These are phyloP conservation scores for Suhomyces taliae DNA, from an alignment of 1,139 yeast species.

Conservation along the genomic window DNA sequence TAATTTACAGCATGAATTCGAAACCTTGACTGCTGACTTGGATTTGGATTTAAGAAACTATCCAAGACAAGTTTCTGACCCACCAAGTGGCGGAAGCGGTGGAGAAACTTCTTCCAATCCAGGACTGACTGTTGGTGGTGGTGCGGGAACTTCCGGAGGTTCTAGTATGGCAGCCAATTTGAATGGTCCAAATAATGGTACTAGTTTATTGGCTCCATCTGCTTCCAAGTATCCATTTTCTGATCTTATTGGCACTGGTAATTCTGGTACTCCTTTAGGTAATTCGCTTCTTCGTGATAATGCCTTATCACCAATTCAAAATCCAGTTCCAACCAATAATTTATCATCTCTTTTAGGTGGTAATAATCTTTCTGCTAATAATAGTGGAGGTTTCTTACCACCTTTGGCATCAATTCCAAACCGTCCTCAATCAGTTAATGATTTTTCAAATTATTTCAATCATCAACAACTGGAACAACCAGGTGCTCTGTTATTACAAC, in stretches of 20 bases:
- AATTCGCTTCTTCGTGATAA: slow-evolving; percentile 22
- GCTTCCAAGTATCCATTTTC: slow-evolving; percentile 24
- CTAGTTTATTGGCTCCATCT: slow-evolving; percentile 24
- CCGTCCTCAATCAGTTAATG: slow-evolving; percentile 48
- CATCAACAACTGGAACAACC: slow-evolving; percentile 21
- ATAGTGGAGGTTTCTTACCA: slow-evolving; percentile 15
- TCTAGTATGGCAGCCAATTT: background rate
- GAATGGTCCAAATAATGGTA: slow-evolving; percentile 4
- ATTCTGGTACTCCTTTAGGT: slow-evolving; percentile 12
- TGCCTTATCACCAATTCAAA: slow-evolving; percentile 24
- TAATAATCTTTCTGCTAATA: slow-evolving; percentile 3
- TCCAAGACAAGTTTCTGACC: slow-evolving; percentile 21
- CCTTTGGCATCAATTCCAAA: slow-evolving; percentile 33
- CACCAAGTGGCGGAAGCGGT: background rate
- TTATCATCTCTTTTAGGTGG: slow-evolving; percentile 15
- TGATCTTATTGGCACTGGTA: slow-evolving; percentile 15
- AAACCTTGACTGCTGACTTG: slow-evolving; percentile 47
- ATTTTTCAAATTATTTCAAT: slow-evolving; percentile 33
- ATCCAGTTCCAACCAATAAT: slow-evolving; percentile 12
- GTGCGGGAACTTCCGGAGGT: slow-evolving; percentile 1
- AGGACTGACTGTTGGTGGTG: slow-evolving; percentile 22
- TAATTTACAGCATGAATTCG: slow-evolving; percentile 49
- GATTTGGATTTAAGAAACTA: slow-evolving; percentile 38
- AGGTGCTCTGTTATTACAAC: slow-evolving; percentile 14
- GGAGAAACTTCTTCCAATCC: slow-evolving; percentile 5